Evolutionary conservation across 2,329 filamentous ascomycete species (phyloP).

Genomic region (Botrytis elliptica): DNA sequence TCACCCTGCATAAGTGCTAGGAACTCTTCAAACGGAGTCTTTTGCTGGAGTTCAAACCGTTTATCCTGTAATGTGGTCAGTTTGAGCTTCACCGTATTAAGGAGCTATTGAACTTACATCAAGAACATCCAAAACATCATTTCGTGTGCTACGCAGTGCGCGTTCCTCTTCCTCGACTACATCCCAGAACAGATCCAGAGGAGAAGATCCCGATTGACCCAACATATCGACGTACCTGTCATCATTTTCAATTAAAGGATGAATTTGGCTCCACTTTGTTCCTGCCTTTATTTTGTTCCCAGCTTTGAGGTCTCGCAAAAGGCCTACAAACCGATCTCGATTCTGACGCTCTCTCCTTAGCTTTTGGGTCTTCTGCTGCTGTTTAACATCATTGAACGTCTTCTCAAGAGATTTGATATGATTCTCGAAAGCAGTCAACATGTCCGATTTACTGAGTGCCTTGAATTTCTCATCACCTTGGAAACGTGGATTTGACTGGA

Average conservation of each 20-base stretch:
- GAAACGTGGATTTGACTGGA: slow-evolving; percentile 75
- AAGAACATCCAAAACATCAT: slow-evolving; percentile 82
- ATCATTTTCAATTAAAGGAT: slow-evolving; percentile 73
- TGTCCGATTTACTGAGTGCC: slow-evolving; percentile 80
- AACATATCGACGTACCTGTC: slow-evolving; percentile 80
- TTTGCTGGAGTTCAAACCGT: slow-evolving; percentile 83
- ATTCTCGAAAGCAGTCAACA: slow-evolving; percentile 89
- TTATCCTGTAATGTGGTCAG: slow-evolving; percentile 65
- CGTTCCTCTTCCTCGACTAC: slow-evolving; percentile 90
- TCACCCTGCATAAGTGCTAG: slow-evolving; percentile 78
- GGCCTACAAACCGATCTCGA: slow-evolving; percentile 73
- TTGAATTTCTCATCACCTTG: slow-evolving; percentile 82
- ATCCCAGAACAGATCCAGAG: slow-evolving; percentile 95
- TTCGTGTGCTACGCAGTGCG: slow-evolving; percentile 74
- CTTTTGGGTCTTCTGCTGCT: slow-evolving; percentile 81
- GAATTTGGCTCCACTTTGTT: slow-evolving; percentile 83
- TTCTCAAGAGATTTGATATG: slow-evolving; percentile 93
- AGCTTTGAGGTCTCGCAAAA: slow-evolving; percentile 72
- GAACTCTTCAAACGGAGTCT: slow-evolving; percentile 89
- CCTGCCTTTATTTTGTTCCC: slow-evolving; percentile 84
- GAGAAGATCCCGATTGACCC: slow-evolving; percentile 79
- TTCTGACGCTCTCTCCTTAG: slow-evolving; percentile 80
- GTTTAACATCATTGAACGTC: slow-evolving; percentile 84
- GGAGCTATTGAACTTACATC: slow-evolving; percentile 59
- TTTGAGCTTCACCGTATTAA: neutral